These are phyloP conservation scores for Phlebiopsis flavidoalba DNA, from an alignment of 768 basidiomycete species.

Conservation along the genomic window DNA sequence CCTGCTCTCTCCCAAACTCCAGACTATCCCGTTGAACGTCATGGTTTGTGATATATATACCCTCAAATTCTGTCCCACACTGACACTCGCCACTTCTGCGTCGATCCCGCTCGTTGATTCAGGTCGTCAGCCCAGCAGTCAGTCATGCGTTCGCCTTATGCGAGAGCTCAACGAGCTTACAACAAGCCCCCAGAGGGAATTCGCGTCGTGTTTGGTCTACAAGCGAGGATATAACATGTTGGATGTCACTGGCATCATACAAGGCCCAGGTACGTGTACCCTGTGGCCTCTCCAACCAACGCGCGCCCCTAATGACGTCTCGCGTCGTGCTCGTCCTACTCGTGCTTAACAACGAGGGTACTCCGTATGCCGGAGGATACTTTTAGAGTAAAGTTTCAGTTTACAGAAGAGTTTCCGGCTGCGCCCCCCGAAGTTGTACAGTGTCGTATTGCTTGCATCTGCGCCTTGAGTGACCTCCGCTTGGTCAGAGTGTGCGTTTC, in stretches of 20 bases:
- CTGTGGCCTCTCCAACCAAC: slow-evolving; percentile 7
- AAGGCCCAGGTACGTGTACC: slow-evolving; percentile 76
- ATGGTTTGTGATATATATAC: not conserved
- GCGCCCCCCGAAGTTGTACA: slow-evolving; percentile 87
- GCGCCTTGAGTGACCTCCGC: not conserved
- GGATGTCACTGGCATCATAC: slow-evolving; percentile 81
- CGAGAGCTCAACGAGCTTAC: slow-evolving; percentile 80
- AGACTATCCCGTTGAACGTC: not conserved
- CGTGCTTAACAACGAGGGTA: slow-evolving; percentile 45
- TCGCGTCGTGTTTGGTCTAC: slow-evolving; percentile 76
- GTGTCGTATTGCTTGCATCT: not conserved
- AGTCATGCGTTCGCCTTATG: slow-evolving; percentile 80
- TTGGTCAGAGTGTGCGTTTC: not conserved
- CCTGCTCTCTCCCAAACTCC: not conserved
- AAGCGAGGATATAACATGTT: slow-evolving; percentile 85
- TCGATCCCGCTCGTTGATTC: not conserved
- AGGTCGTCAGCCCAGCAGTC: slow-evolving; percentile 50
- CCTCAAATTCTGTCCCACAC: not conserved
- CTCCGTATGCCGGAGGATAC: slow-evolving; percentile 70
- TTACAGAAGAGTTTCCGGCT: slow-evolving; percentile 91
- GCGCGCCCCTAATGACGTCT: slow-evolving; percentile 6
- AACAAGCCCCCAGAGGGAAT: slow-evolving; percentile 90
- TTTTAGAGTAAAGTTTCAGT: slow-evolving; percentile 77
- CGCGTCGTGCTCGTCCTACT: not conserved
- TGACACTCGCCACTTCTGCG: not conserved